A percentile compares a stretch with the other conserved stretches of the same genome.
Evolutionary conservation across 768 basidiomycete genomes (phyloP).

Genomic region (Trametes meyenii): DNA sequence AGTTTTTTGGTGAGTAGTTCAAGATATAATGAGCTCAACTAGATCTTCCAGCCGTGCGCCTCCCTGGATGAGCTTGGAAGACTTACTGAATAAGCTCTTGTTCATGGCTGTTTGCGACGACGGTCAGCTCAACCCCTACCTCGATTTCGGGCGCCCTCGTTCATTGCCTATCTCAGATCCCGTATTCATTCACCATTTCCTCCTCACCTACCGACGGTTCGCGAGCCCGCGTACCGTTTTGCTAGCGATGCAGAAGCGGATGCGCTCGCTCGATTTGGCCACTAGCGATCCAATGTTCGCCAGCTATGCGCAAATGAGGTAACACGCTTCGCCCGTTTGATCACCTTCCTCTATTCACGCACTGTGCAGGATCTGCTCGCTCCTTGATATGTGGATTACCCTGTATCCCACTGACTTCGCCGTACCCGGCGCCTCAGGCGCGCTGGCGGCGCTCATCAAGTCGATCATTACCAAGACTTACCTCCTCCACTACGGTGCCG

Average conservation of each 20-base stretch:
- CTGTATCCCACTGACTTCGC: constrained; percentile 81
- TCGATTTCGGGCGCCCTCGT: not conserved
- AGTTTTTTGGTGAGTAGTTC: constrained; percentile 30
- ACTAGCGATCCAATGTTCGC: constrained; percentile 84
- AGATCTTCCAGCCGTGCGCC: constrained; percentile 49
- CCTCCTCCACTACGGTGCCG: constrained; percentile 82
- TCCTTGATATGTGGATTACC: constrained; percentile 77
- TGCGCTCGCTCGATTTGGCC: constrained; percentile 74
- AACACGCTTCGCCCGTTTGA: constrained; percentile 17
- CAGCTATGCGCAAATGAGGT: constrained; percentile 89
- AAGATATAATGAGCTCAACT: not conserved
- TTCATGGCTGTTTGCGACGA: constrained; percentile 86
- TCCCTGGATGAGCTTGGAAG: constrained; percentile 77
- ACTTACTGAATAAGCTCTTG: constrained; percentile 78
- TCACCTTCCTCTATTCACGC: not conserved
- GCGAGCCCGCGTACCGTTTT: constrained; percentile 76
- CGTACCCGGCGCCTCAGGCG: constrained; percentile 71
- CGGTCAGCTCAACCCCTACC: constrained; percentile 48
- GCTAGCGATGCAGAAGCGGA: constrained; percentile 86
- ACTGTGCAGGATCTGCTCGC: constrained; percentile 67
- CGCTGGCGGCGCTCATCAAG: constrained; percentile 74
- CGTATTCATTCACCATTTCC: constrained; percentile 75
- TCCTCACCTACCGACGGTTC: constrained; percentile 84
- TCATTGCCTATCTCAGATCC: constrained; percentile 53
- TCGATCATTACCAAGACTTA: constrained; percentile 80